Percentiles rank a stretch among this genome's conserved stretches.
Conservation (phyloP, 2,329 filamentous ascomycete genomes). For the Penicillium oxalicum region DNA sequence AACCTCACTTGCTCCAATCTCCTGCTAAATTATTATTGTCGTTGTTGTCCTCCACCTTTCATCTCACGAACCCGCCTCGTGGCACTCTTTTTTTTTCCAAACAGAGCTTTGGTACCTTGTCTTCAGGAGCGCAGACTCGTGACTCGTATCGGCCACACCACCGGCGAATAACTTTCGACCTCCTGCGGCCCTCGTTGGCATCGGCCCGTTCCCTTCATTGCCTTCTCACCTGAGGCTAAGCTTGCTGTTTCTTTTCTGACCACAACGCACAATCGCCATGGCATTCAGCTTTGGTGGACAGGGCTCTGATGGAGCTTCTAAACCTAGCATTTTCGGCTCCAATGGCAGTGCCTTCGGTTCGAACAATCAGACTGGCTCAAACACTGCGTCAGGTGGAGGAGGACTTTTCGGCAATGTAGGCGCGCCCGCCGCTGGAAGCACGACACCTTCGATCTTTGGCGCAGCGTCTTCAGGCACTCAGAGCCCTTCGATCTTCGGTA, state of each 20-base stretch:
- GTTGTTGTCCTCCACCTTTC: conserved; percentile 12
- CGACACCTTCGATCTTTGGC: conserved; percentile 33
- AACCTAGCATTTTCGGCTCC: conserved; percentile 31
- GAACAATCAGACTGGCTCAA: conserved; percentile 27
- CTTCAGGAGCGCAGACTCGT: conserved; percentile 3
- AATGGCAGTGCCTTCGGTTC: conserved; percentile 28
- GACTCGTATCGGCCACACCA: conserved; percentile 6
- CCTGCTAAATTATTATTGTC: conserved; percentile 22
- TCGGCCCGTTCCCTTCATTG: conserved; percentile 9
- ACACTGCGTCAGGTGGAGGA: conserved; percentile 22
- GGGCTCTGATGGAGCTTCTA: conserved; percentile 30
- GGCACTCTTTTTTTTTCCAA: conserved; percentile 1
- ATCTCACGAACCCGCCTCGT: conserved; percentile 3
- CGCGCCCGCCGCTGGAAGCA: conserved; percentile 28
- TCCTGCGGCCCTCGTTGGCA: conserved; percentile 8
- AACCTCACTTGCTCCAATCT: conserved; percentile 17
- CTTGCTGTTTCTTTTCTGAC: conserved; percentile 18
- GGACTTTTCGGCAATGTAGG: conserved; percentile 40
- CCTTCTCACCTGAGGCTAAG: conserved; percentile 23
- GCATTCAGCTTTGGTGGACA: conserved; percentile 36
- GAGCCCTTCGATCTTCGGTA: conserved; percentile 25
- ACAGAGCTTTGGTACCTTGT: conserved; percentile 1
- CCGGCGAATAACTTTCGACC: conserved; percentile 9
- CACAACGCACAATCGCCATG: conserved; percentile 24
- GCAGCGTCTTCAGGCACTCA: conserved; percentile 20